Evolutionary conservation across 306 rosid genomes (phyloP).

Genomic region (Acacia crassicarpa): DNA sequence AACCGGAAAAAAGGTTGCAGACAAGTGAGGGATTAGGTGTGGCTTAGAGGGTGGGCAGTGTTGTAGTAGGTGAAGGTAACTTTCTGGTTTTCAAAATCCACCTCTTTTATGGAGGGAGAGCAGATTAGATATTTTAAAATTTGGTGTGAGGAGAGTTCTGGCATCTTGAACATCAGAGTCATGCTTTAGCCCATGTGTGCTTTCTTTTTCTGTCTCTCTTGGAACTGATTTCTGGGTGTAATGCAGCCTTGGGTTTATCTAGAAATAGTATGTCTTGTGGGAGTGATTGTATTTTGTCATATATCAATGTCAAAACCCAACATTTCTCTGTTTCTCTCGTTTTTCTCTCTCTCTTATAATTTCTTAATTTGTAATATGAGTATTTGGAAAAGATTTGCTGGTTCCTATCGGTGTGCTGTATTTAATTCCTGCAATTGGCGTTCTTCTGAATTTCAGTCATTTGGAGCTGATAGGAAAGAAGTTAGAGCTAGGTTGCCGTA

Average conservation of each 20-base stretch:
- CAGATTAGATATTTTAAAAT: background rate
- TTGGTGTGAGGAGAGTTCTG: background rate
- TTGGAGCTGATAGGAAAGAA: slow-evolving; percentile 77
- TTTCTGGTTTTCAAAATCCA: background rate
- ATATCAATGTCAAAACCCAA: background rate
- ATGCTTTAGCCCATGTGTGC: background rate
- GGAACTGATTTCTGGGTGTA: background rate
- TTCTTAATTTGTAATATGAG: background rate
- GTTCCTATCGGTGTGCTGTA: background rate
- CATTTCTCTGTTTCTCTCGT: background rate
- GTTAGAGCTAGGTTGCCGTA: slow-evolving; percentile 58
- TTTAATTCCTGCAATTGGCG: background rate
- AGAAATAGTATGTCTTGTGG: background rate
- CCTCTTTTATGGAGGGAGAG: background rate
- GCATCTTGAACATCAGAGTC: background rate
- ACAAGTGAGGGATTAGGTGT: background rate
- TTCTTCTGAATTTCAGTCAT: slow-evolving; percentile 52
- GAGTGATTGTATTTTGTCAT: background rate
- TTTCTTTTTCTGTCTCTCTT: background rate
- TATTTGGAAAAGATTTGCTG: background rate
- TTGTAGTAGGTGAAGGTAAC: background rate
- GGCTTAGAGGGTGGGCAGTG: background rate
- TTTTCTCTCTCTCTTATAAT: background rate
- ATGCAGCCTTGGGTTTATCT: background rate
- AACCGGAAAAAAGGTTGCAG: background rate